Base-by-base conservation (phyloP, 1,139 yeast genomes). In the Suhomyces wounanorum region DNA sequence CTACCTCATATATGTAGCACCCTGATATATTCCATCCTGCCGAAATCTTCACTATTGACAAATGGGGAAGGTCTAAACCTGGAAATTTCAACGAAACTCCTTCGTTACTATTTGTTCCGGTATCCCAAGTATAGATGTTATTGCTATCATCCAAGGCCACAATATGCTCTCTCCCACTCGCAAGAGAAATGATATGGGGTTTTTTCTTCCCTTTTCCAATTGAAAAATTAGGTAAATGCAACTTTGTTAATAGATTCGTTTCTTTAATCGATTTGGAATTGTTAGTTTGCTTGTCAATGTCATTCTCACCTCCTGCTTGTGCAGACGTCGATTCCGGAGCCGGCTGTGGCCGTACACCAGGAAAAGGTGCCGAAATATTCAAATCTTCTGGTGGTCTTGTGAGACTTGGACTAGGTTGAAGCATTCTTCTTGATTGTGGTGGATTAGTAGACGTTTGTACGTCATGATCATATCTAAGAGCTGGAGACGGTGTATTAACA, bases 21-120 rank as follows among this genome's bases (percentile, higher is more conserved):
- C 83, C 81, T 47, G 83, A 80, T 18, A 79, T 68, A 51, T 81
- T 77, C 95, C 95, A 88, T 0, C 95, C 96, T 26, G 90, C 86
- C 18, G 76, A 73, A 10, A 85, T 77, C 59, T 79, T 82, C 41
- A 70, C 56, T 5, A 83, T 71, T 8, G 44, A 28, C 3, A 52
- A 49, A 1, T 42, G 38, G 10, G 38, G 25, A 6, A 43, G 45
- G 13, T 52, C 52, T 9, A 61, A 44, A 0, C 59, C 65, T 0
- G 67, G 65, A 55, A 87, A 83, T 7, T 52, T 61, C 37, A 87
- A 55, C 43, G 64, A 66, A 2, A 83, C 75, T 0, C 90, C 94
- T 42, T 60, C 63, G 28, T 69, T 65, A 6, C 69, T 68, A 0
- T 64, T 58, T 33, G 74, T 67, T 1, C 79, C 79, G 0, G 75